Base-by-base conservation (phyloP, 1,284 basidiomycete species). In the Macrocystidia cucumis region DNA sequence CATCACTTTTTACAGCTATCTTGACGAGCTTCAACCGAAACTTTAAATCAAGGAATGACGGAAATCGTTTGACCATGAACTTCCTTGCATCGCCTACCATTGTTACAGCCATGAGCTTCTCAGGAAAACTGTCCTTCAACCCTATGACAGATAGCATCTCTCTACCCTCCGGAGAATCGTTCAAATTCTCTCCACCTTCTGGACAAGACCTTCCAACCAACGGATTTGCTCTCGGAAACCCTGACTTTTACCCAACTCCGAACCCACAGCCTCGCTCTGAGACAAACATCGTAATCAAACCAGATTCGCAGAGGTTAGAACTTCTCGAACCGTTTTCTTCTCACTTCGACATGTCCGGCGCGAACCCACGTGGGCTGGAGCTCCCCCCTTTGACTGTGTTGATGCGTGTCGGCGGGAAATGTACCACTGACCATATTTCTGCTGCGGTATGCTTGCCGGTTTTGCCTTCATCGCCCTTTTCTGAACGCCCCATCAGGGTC, bases 1-100 rank as follows among this genome's bases (percentile, higher is more conserved):
- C 32, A 38, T 33, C 45, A 24, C 35, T 19, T 19, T 28, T 23
- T 38, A n/a, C 17, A 91, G 91, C 92, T 17, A 98, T 98, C 49
- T 62, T 98, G 34, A 97, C 96, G 3, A 96, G 91, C 28, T 98
- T 98, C 71, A 99, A 99, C 65, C 79, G 91, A 57, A 82, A 98
- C 67, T 98, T 99, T 73, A 92, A 91, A 60, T 92, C 90, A 2
- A 79, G 96, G 46, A 98, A 98, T 59, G 96, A 99, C 55, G 96
- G 95, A 26, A 98, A 98, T 61, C 70, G 75, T 41, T 69, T 86
- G 45, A 98, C 95, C 12, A 95, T 96, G 91, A 98, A 98, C 64
- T 96, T 99, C 69, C 75, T 99, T 37, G 92, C 95, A 12, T 97
- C 93, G 5, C 96, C 96, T 1, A 96, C 93, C 38, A 73, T 97